phyloP scores from a whole-genome alignment of 305 asterid genomes.

The Euphrasia arctica region DNA sequence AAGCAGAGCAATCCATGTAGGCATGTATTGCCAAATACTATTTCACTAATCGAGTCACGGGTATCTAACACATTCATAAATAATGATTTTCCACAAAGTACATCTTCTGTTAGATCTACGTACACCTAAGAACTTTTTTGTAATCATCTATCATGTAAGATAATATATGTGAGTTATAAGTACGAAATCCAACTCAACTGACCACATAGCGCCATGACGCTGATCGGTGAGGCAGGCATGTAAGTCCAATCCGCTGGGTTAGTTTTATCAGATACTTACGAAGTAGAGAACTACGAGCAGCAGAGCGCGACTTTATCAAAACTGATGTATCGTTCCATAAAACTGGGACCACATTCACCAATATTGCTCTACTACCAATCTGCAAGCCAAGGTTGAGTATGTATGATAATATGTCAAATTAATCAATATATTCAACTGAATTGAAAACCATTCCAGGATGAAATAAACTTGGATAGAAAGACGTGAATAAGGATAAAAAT shows the following conservation, averaged over 20 bases:
- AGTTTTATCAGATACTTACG: slow-evolving; percentile 90
- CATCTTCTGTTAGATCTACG: slow-evolving; percentile 9
- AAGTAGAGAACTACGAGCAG: slow-evolving; percentile 88
- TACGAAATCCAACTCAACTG: slow-evolving; percentile 30
- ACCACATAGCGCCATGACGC: slow-evolving; percentile 95
- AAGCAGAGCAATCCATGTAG: slow-evolving; percentile 5
- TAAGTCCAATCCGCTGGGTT: slow-evolving; percentile 82
- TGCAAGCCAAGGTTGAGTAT: slow-evolving; percentile 33
- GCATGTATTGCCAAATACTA: neutral
- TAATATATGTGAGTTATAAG: slow-evolving; percentile 12
- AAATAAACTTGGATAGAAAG: neutral
- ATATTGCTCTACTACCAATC: slow-evolving; percentile 71
- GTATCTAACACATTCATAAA: too few relatives aligned
- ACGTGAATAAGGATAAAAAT: neutral
- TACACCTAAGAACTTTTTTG: slow-evolving; percentile 20
- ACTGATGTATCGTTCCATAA: slow-evolving; percentile 71
- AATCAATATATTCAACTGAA: neutral
- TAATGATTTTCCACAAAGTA: slow-evolving; percentile 10
- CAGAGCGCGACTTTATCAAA: slow-evolving; percentile 65
- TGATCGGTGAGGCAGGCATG: slow-evolving; percentile 75
- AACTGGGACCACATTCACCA: slow-evolving; percentile 63
- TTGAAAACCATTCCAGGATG: neutral
- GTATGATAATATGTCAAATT: neutral
- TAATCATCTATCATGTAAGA: slow-evolving; percentile 20
- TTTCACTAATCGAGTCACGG: neutral